Percentiles rank a stretch among this genome's conserved stretches.
phyloP scores from a whole-genome alignment of 352 stramenopile species.

The Peronospora tabacina region DNA sequence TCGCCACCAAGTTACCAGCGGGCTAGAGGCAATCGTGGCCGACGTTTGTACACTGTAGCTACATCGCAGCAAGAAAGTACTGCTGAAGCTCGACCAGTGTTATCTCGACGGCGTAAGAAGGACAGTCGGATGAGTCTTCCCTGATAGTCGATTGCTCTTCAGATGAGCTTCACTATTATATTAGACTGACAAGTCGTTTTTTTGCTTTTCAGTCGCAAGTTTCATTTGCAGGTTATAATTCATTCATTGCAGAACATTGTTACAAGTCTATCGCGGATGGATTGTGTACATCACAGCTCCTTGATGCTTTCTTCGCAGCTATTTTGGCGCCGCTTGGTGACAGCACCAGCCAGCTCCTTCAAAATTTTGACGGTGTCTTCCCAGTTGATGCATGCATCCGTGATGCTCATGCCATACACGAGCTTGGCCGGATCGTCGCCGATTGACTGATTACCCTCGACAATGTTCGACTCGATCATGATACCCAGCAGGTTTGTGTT shows the following conservation, averaged over 20 bases:
- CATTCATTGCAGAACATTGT: background rate
- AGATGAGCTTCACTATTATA: slow-evolving; percentile 1
- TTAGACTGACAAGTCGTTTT: background rate
- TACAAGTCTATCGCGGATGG: background rate
- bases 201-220: background rate
- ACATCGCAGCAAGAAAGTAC: slow-evolving; percentile 2
- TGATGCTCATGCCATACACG: slow-evolving; percentile 83
- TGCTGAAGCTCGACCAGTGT: background rate
- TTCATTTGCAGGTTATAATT: background rate
- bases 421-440: slow-evolving; percentile 56
- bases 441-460: slow-evolving; percentile 78
- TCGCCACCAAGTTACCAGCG: slow-evolving; percentile 30
- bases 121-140: slow-evolving; percentile 7
- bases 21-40: slow-evolving; percentile 3
- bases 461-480: slow-evolving; percentile 89
- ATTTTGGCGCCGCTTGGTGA: slow-evolving; percentile 38
- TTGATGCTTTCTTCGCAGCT: background rate
- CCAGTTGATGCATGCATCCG: slow-evolving; percentile 81
- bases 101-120: slow-evolving; percentile 18
- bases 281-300: background rate
- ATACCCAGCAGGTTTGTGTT: slow-evolving; percentile 66
- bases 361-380: slow-evolving; percentile 64
- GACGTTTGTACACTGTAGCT: background rate
- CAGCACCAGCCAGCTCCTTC: slow-evolving; percentile 46
- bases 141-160: slow-evolving; percentile 6